Conservation (phyloP, 2,329 filamentous ascomycete genomes). For the Scedosporium apiospermum region DNA sequence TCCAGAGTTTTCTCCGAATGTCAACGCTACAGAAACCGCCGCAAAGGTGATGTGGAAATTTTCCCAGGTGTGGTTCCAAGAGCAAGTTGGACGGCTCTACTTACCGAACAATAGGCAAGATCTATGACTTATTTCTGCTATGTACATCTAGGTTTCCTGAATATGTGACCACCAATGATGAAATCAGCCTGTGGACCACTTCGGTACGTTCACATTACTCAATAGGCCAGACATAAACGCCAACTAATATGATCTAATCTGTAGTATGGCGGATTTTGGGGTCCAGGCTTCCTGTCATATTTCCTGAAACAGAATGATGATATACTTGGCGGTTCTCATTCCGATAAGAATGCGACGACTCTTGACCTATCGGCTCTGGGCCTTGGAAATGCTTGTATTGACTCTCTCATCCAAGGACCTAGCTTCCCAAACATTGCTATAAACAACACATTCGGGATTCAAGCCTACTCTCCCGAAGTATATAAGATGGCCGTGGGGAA, state of each 20-base stretch:
- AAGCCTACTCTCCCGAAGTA: constrained; percentile 40
- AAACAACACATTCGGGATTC: constrained; percentile 57
- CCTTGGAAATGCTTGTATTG: constrained; percentile 63
- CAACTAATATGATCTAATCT: constrained; percentile 25
- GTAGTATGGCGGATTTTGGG: constrained; percentile 63
- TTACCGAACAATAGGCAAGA: neutral
- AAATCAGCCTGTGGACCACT: constrained; percentile 52
- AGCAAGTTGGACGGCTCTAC: neutral
- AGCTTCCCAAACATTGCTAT: constrained; percentile 47
- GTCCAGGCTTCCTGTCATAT: constrained; percentile 50
- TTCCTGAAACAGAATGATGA: constrained; percentile 54
- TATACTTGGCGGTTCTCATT: constrained; percentile 18
- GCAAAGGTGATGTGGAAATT: constrained; percentile 57
- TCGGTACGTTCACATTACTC: neutral
- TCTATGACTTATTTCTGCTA: neutral
- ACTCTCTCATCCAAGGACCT: constrained; percentile 50
- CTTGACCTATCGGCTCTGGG: constrained; percentile 50
- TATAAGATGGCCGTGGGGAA: constrained; percentile 11
- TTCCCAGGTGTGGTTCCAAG: constrained; percentile 48
- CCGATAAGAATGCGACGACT: constrained; percentile 35
- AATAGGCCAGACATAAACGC: too few relatives aligned
- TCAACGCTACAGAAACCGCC: constrained; percentile 45
- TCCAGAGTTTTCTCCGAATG: constrained; percentile 17
- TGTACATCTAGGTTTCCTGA: constrained; percentile 37
- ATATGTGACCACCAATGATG: constrained; percentile 41